Base-by-base conservation (phyloP, 495 filamentous ascomycete species). In the Daldinia caldariorum region DNA sequence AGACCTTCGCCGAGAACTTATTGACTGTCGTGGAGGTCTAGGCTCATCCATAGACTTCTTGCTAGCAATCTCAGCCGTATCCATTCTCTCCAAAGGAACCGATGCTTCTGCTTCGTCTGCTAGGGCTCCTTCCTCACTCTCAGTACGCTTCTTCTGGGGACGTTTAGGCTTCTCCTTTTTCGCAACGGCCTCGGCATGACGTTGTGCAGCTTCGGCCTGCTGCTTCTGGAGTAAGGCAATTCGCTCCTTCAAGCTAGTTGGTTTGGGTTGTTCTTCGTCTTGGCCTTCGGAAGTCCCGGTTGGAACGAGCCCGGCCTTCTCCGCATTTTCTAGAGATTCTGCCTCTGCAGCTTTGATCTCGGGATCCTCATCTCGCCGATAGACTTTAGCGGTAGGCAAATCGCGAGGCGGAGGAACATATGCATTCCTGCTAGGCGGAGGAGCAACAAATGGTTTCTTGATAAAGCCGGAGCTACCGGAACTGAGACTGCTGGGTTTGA, bases 391-490 rank as follows among this genome's bases (percentile, higher is more conserved):
- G 16, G 89, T 88, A 31, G 88, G 83, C 37, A 89, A 87, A 43
- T 83, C 77, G 9, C 78, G 81, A 37, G 89, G 88, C 5, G 89
- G 89, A 38, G 95, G 91, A 1, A 98, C 87, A 73, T 93, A 99
- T 2, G 96, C 90, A 84, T 97, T 90, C 69, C 94, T 91, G 78
- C 93, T 97, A 6, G 95, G 95, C 58, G 95, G 95, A 34, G 96
- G 93, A 1, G 95, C 91, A 63, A 99, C 95, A 73, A 97, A 99
- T n/a, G 95, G 93, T 79, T 98, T 98, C 84, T 96, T 97, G 77
- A 98, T 88, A 71, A 98, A 98, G 63, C 86, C 85, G 54, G 83
- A 82, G 49, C 86, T 83, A 29, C 87, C 82, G 49, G 83, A 76
- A 58, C 85, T 80, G 38, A 89, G 74, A 3, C 87, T 86, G 66